Percentiles rank a stretch among this genome's conserved stretches.
These are phyloP conservation scores for Backusella psychrophila DNA, from an alignment of 192 early-diverging fungal genomes.

Conservation along the genomic window DNA sequence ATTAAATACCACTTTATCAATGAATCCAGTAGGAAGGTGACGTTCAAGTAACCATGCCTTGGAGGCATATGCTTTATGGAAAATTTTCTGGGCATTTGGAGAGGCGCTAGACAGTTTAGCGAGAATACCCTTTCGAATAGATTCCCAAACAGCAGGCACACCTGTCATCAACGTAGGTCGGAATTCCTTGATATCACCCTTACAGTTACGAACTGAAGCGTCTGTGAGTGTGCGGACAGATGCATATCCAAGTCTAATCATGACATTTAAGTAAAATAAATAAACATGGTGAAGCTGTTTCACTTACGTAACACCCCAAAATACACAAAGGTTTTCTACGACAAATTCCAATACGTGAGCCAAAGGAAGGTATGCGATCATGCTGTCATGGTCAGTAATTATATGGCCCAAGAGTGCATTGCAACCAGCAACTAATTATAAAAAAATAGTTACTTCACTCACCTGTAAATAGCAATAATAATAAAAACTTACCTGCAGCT, in stretches of 20 bases:
- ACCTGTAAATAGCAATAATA: background rate
- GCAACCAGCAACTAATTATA: conserved; percentile 53
- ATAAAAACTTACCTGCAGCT: conserved; percentile 58
- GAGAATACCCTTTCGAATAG: conserved; percentile 82
- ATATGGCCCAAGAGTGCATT: conserved; percentile 47
- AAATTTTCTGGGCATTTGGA: conserved; percentile 63
- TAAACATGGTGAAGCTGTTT: conserved; percentile 45
- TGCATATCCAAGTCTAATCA: conserved; percentile 44
- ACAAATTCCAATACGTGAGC: conserved; percentile 90
- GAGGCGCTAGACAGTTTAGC: conserved; percentile 55
- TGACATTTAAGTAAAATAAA: background rate
- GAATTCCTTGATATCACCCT: conserved; percentile 72
- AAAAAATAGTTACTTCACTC: conserved; percentile 8
- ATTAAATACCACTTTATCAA: conserved; percentile 81
- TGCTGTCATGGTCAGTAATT: conserved; percentile 53
- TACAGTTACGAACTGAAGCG: conserved; percentile 60
- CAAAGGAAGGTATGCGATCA: conserved; percentile 83
- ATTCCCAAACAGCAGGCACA: conserved; percentile 85
- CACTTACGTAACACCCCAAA: conserved; percentile 55
- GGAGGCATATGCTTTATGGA: conserved; percentile 69
- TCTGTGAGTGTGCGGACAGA: conserved; percentile 71
- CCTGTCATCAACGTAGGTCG: conserved; percentile 77
- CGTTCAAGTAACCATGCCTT: conserved; percentile 68
- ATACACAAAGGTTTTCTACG: conserved; percentile 72
- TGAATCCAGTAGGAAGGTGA: conserved; percentile 63